These are phyloP conservation scores for Hygrocybe punicea DNA, from an alignment of 768 basidiomycete species.

Conservation along the genomic window DNA sequence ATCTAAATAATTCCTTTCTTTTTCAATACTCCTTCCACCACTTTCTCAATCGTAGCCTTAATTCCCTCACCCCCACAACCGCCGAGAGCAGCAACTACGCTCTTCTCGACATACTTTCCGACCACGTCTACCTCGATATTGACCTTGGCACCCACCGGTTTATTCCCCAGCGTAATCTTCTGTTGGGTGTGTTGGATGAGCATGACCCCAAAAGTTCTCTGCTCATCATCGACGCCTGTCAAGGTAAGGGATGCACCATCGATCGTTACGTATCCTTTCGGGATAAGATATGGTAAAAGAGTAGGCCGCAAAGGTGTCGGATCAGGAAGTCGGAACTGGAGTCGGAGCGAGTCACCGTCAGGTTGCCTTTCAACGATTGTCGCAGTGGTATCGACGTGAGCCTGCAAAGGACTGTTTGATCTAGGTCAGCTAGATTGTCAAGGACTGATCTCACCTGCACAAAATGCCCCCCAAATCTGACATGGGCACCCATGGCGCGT, in stretches of 20 bases:
- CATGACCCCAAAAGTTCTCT: conserved; percentile 81
- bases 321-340: conserved; percentile 73
- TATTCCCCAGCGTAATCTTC: conserved; percentile 77
- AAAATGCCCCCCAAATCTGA: conserved; percentile 93
- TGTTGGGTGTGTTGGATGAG: conserved; percentile 91
- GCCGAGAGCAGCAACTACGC: conserved; percentile 64
- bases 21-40: conserved; percentile 23
- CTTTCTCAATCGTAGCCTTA: conserved; percentile 44
- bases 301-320: conserved; percentile 56
- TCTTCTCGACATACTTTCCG: conserved; percentile 87
- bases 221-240: conserved; percentile 66
- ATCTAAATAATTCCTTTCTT: conserved; percentile 2
- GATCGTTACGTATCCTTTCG: conserved; percentile 91
- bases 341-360: conserved; percentile 87
- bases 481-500: conserved; percentile 89
- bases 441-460: conserved; percentile 66
- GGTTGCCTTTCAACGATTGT: conserved; percentile 57
- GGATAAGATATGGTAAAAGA: conserved; percentile 78
- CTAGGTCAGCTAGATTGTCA: neutral
- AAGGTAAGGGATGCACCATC: conserved; percentile 94
- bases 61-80: conserved; percentile 51
- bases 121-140: conserved; percentile 97
- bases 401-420: conserved; percentile 47
- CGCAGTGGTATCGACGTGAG: conserved; percentile 90
- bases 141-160: conserved; percentile 73